Conservation (phyloP, 495 filamentous ascomycete genomes). For the Choiromyces venosus region DNA sequence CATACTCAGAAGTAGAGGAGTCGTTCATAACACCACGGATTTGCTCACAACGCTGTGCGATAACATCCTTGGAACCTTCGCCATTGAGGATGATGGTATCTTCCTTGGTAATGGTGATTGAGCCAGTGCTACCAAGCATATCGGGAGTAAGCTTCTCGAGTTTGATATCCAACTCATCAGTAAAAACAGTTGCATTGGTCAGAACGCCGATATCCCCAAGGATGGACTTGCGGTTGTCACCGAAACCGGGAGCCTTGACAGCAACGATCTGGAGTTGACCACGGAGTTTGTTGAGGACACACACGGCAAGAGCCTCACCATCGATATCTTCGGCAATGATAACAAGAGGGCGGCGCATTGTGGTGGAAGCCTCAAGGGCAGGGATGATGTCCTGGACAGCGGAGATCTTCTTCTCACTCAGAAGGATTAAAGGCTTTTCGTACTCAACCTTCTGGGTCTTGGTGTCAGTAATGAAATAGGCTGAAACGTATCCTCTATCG, state of each 20-base stretch:
- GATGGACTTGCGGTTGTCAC: constrained; percentile 99
- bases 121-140: constrained; percentile 92
- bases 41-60: constrained; percentile 94
- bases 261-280: constrained; percentile 97
- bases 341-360: constrained; percentile 87
- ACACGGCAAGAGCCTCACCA: constrained; percentile 95
- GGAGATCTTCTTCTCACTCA: constrained; percentile 99
- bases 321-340: constrained; percentile 99
- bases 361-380: constrained; percentile 91
- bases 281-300: constrained; percentile 99
- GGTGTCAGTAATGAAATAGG: constrained; percentile 99
- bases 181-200: constrained; percentile 96
- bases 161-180: constrained; percentile 96
- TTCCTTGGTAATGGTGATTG: constrained; percentile 99
- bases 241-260: constrained; percentile 98
- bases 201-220: constrained; percentile 92
- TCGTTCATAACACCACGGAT: constrained; percentile 96
- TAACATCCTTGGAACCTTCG: constrained; percentile 89
- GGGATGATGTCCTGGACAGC: constrained; percentile 97
- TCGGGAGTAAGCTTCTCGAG: constrained; percentile 94
- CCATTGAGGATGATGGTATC: constrained; percentile 98
- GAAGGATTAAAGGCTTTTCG: constrained; percentile 96
- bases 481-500: constrained; percentile 95
- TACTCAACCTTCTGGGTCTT: constrained; percentile 99
- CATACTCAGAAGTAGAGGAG: constrained; percentile 90